Evolutionary conservation across 129 eudicot genomes (phyloP).

Genomic region (Flaveria linearis): DNA sequence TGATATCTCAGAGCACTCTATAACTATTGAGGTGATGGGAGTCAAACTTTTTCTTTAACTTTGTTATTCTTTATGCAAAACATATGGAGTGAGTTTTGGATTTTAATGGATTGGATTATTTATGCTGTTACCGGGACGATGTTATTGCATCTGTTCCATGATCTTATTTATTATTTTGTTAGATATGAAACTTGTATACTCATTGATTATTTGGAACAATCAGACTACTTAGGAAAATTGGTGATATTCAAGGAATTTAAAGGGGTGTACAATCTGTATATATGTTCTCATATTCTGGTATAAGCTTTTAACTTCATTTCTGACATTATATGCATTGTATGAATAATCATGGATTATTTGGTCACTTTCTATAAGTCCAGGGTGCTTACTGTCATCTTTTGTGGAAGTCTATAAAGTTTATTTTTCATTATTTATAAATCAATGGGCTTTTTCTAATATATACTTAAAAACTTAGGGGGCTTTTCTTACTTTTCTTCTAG

Average conservation of each 20-base stretch:
- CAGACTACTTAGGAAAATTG: background rate
- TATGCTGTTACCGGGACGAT: background rate
- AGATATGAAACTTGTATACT: background rate
- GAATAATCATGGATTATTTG: background rate
- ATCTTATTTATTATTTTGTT: constrained; percentile 3
- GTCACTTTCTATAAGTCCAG: background rate
- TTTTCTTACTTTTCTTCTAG: background rate
- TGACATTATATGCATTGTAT: background rate
- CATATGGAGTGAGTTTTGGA: constrained; percentile 18
- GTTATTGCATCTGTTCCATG: constrained; percentile 1
- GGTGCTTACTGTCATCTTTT: background rate
- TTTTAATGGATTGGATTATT: constrained; percentile 22
- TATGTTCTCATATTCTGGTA: background rate
- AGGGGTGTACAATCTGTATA: background rate
- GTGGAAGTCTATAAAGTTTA: background rate
- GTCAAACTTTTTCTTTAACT: background rate
- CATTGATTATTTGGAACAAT: background rate
- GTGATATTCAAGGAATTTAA: background rate
- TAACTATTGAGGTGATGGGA: constrained; percentile 75
- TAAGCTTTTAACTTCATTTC: background rate
- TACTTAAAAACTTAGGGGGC: background rate
- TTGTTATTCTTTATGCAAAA: constrained; percentile 4
- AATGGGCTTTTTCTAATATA: background rate
- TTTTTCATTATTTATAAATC: background rate
- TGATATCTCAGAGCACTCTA: constrained; percentile 77